A percentile compares a stretch with the other conserved stretches of the same genome.
Conservation (phyloP, 768 basidiomycete genomes). For the Neoboletus subvelutipes region DNA sequence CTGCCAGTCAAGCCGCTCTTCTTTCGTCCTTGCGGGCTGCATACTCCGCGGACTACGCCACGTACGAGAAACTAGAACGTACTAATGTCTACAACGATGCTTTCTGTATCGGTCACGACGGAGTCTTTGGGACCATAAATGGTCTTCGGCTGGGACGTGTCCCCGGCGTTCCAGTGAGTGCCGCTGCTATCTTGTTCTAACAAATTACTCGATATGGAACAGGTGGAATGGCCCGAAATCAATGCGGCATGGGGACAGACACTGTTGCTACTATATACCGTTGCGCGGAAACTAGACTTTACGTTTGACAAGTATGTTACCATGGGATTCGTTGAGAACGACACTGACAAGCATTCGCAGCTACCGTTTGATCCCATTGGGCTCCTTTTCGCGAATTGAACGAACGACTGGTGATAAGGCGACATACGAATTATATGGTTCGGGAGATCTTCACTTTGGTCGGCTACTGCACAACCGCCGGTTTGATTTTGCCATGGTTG, state of each 20-base stretch:
- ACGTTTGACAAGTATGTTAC: slow-evolving; percentile 74
- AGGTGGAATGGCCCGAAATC: slow-evolving; percentile 99
- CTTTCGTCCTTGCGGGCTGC: slow-evolving; percentile 72
- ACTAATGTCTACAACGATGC: slow-evolving; percentile 97
- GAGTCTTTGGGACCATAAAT: slow-evolving; percentile 97
- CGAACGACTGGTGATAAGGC: slow-evolving; percentile 78
- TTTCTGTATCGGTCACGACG: slow-evolving; percentile 93
- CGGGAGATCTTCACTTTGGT: slow-evolving; percentile 87
- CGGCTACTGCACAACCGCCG: slow-evolving; percentile 91
- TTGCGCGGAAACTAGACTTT: slow-evolving; percentile 89
- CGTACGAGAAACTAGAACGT: slow-evolving; percentile 80
- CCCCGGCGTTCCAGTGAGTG: slow-evolving; percentile 72
- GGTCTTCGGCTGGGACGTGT: slow-evolving; percentile 89
- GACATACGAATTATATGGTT: slow-evolving; percentile 90
- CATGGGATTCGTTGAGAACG: not conserved
- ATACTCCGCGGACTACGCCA: slow-evolving; percentile 72
- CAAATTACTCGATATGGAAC: slow-evolving; percentile 12
- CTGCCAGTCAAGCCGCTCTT: slow-evolving; percentile 66
- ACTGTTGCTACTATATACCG: slow-evolving; percentile 84
- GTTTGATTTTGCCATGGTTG: slow-evolving; percentile 95
- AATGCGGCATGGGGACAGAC: slow-evolving; percentile 99
- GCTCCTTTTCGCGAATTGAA: slow-evolving; percentile 92
- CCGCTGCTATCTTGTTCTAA: not conserved
- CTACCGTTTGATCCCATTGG: slow-evolving; percentile 90
- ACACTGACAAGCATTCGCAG: slow-evolving; percentile 40